Percentiles rank a stretch among this genome's conserved stretches.
phyloP scores from a whole-genome alignment of 768 basidiomycete genomes.

The Kwoniella botswanensis region DNA sequence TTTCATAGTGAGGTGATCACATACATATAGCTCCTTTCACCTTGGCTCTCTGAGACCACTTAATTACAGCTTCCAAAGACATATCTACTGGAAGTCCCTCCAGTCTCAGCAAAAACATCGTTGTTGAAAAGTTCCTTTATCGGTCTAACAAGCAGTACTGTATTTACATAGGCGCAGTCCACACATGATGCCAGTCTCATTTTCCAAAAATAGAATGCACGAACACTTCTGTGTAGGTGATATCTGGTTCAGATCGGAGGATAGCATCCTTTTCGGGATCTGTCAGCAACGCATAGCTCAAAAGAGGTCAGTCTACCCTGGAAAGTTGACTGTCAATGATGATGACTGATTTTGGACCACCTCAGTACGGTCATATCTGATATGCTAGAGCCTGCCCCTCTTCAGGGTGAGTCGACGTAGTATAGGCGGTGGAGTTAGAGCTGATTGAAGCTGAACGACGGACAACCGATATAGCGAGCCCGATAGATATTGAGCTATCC shows the following conservation, averaged over 20 bases:
- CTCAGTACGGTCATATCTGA: constrained; percentile 6
- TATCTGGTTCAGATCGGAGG: neutral
- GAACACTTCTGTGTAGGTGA: constrained; percentile 1
- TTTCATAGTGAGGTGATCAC: too few relatives aligned
- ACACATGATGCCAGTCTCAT: neutral
- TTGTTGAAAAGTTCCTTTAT: neutral
- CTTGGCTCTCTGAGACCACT: too few relatives aligned
- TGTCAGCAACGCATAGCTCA: neutral
- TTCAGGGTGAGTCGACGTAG: neutral
- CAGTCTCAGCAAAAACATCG: neutral
- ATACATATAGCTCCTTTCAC: too few relatives aligned
- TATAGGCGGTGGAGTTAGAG: neutral
- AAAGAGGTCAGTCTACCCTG: neutral
- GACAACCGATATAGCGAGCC: neutral
- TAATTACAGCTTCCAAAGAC: too few relatives aligned
- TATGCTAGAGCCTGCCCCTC: neutral
- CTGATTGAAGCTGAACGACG: neutral
- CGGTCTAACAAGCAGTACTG: too few relatives aligned
- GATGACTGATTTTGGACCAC: neutral
- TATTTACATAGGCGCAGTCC: too few relatives aligned
- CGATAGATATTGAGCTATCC: neutral
- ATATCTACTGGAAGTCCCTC: too few relatives aligned
- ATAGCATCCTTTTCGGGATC: neutral
- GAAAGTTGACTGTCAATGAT: too few relatives aligned
- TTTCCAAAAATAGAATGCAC: neutral